phyloP scores from a whole-genome alignment of 1,284 basidiomycete species.

The Rhodotorula sp. region DNA sequence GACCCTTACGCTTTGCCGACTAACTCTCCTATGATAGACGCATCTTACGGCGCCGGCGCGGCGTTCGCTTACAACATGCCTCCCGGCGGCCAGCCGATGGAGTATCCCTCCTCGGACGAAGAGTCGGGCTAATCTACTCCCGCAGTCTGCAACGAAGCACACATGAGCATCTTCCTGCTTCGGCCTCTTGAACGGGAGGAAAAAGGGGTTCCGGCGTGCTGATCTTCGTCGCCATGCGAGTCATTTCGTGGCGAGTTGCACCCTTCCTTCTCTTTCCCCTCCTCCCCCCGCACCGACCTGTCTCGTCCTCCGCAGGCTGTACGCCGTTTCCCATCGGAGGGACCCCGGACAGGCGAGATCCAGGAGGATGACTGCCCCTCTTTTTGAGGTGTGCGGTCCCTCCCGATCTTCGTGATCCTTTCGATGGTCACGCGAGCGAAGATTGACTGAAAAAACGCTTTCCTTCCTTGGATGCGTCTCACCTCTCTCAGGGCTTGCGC shows the following conservation, averaged over 20 bases:
- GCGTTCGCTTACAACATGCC: conserved; percentile 21
- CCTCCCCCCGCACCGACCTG: too few species aligned
- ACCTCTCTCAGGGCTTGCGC: conserved; percentile 27
- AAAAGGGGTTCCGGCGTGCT: too few species aligned
- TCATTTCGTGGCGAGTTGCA: too few species aligned
- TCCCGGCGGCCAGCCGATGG: conserved; percentile 16
- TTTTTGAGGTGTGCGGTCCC: not conserved
- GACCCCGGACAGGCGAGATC: too few species aligned
- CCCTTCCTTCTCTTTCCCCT: too few species aligned
- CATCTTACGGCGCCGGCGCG: conserved; percentile 10
- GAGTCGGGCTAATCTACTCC: conserved; percentile 1
- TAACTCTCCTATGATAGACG: conserved; percentile 5
- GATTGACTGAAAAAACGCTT: not conserved
- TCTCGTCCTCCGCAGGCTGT: too few species aligned
- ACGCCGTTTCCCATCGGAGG: too few species aligned
- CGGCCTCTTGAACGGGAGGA: not conserved
- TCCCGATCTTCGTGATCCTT: not conserved
- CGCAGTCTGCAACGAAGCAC: not conserved
- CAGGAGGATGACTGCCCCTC: too few species aligned
- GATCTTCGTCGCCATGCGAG: too few species aligned
- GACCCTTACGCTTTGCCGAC: conserved; percentile 28
- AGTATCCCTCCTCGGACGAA: conserved; percentile 19
- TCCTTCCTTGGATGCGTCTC: not conserved
- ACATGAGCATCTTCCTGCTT: not conserved
- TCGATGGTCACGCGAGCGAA: not conserved